Base-by-base conservation (phyloP, 169 alveolate genomes). In the Babesia ovis region DNA sequence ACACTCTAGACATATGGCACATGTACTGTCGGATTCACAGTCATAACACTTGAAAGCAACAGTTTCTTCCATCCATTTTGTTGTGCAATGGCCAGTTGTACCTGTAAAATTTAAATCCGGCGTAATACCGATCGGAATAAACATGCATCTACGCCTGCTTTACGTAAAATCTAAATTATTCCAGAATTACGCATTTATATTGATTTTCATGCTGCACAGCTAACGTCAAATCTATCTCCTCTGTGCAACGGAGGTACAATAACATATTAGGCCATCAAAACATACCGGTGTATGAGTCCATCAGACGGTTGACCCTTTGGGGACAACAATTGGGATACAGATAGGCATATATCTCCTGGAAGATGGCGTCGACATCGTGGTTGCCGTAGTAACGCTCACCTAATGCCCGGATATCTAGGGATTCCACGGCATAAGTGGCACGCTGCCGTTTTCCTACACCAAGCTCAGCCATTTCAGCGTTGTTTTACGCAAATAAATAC, bases 1-100 rank as follows among this genome's bases (percentile, higher is more conserved):
- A 46, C 89, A 81, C 18, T 61, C 72, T 45, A 79, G 51, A 55
- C 89, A 81, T 25, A 72, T 55, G 14, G 89, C 84, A 53, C 89
- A 81, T 3, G 89, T 81, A 46, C 57, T 43, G 46, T 81, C 89
- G 5, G 70, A 59, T 55, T 81, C 85, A 43, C 89, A 81, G 32
- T 81, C 89, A 59, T 81, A 71, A 39, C 89, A 81, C 70, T 81
- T 81, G 51, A 81, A 41, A 2, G 81, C 77, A 12, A 72, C 74
- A 8, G 89, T 70, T 18, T 71, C 85, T 43, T 81, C 81, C 43
- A 72, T 51, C 89, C 89, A 81, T 64, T 71, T 81, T 14, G 68
- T 56, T n/a, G 81, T 64, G 39, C 89, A 81, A 53, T 71, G 64
- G 16, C 85, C 84, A 20, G 73, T 56, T n/a, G 45, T 25, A 1